These are phyloP conservation scores for Epipyxis sp. DNA, from an alignment of 108 stramenopile species.

Conservation along the genomic window DNA sequence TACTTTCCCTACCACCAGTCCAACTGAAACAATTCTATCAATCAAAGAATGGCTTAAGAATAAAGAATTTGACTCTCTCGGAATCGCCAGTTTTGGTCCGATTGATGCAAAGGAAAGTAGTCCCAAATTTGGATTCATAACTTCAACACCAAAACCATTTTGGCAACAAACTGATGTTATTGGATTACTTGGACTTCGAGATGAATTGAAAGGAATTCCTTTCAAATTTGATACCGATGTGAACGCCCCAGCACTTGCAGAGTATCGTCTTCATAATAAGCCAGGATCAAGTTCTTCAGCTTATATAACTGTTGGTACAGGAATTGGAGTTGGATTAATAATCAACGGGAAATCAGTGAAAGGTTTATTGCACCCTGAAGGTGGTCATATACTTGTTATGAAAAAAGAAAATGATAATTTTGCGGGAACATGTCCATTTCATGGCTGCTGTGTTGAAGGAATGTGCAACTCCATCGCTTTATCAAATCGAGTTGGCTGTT, in stretches of 20 bases:
- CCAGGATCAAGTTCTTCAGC: conserved; percentile 55
- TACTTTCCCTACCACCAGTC: conserved; percentile 34
- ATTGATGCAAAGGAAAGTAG: conserved; percentile 60
- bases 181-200: conserved; percentile 44
- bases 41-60: conserved; percentile 49
- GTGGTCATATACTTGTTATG: conserved; percentile 52
- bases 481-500: not conserved
- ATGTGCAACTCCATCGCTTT: not conserved
- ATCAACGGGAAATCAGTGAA: conserved; percentile 75
- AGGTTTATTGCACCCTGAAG: conserved; percentile 91
- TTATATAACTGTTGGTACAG: conserved; percentile 90
- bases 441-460: conserved; percentile 34
- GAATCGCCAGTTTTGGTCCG: conserved; percentile 90
- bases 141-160: conserved; percentile 77
- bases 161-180: conserved; percentile 77
- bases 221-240: conserved; percentile 89
- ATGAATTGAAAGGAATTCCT: conserved; percentile 38
- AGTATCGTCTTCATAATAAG: conserved; percentile 54
- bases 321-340: conserved; percentile 88
- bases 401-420: conserved; percentile 65
- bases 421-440: conserved; percentile 29
- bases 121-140: conserved; percentile 75
- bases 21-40: conserved; percentile 34
- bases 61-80: conserved; percentile 63
- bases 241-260: conserved; percentile 91